Base-by-base conservation (phyloP, 2,329 filamentous ascomycete species). In the Taxawa tesnikishii region DNA sequence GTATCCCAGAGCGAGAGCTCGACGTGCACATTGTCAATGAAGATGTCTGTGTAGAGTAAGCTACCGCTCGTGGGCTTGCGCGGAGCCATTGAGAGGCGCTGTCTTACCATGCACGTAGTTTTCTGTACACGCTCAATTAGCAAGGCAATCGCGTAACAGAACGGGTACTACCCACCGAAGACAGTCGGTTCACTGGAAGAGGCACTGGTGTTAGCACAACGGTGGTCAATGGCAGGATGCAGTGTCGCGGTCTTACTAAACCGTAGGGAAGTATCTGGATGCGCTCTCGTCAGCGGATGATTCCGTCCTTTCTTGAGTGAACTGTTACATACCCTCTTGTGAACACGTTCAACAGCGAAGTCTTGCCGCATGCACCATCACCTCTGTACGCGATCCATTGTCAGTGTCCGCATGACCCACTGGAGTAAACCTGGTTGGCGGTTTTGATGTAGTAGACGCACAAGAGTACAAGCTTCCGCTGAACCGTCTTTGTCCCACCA, bases 1-100 rank as follows among this genome's bases (percentile, higher is more conserved):
- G 90, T 98, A 58, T 98, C 90, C 90, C 90, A 98, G 38, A 98
- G 71, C 37, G 88, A 94, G 34, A 98, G 70, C 59, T 98, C 90
- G 56, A 98, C 93, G 61, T 96, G 88, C 32, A 87, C 83, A 53
- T 80, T 87, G 56, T 98, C 90, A 55, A 98, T 90, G 59, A 94
- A 98, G 58, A 98, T 94, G 57, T 98, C 88, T 90, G 47, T 23
- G 18, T 25, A 10, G 18, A 16, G 28, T 39, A 7, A 42, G 12
- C 6, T 8, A 24, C 15, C 18, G n/a, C n/a, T n/a, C n/a, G n/a
- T n/a, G n/a, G n/a, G n/a, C n/a, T 28, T 28, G n/a, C 7, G 26
- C 26, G n/a, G 12, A 8, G 26, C 15, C 15, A 26, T 36, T 21
- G n/a, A n/a, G n/a, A 12, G 12, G 26, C 12, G 15, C 17, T n/a